Percentiles rank a stretch among this genome's conserved stretches.
These are phyloP conservation scores for Ophiocordyceps polyrhachis-furcata DNA, from an alignment of 2,329 filamentous ascomycete species.

Conservation along the genomic window DNA sequence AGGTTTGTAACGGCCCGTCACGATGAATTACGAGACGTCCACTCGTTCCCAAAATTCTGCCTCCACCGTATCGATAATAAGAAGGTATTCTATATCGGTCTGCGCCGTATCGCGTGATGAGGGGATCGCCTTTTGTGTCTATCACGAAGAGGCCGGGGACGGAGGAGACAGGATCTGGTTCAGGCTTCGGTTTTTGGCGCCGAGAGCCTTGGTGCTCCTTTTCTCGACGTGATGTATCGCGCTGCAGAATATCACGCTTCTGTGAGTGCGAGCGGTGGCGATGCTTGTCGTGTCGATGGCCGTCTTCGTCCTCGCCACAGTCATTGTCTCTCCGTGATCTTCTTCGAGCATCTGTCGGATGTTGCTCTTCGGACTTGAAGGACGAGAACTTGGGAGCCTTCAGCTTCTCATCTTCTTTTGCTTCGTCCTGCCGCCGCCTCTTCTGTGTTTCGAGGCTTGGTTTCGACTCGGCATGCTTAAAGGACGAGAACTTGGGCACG, in stretches of 20 bases:
- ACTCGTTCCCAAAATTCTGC: constrained; percentile 49
- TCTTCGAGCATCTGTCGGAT: constrained; percentile 13
- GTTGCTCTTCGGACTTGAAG: constrained; percentile 32
- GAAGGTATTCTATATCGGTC: constrained; percentile 53
- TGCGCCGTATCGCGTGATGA: constrained; percentile 56
- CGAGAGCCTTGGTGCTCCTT: constrained; percentile 3
- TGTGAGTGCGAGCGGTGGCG: constrained; percentile 3
- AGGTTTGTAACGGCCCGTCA: constrained; percentile 37
- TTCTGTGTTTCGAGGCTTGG: constrained; percentile 16
- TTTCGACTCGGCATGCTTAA: constrained; percentile 27
- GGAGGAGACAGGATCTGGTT: not conserved
- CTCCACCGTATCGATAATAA: constrained; percentile 51
- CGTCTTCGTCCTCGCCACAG: constrained; percentile 1
- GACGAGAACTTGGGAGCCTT: constrained; percentile 50
- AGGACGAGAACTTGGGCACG: constrained; percentile 55
- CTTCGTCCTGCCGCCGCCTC: constrained; percentile 1
- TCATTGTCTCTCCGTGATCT: constrained; percentile 4
- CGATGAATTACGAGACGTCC: constrained; percentile 46
- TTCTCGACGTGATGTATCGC: not conserved
- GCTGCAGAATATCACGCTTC: constrained; percentile 6
- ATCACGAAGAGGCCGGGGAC: constrained; percentile 29
- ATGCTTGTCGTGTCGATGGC: constrained; percentile 3
- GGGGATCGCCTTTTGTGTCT: constrained; percentile 59
- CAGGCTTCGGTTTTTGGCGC: constrained; percentile 1
- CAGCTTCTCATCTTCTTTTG: constrained; percentile 7